Base-by-base conservation (phyloP, 2,329 filamentous ascomycete species). In the Neonectria magnoliae region DNA sequence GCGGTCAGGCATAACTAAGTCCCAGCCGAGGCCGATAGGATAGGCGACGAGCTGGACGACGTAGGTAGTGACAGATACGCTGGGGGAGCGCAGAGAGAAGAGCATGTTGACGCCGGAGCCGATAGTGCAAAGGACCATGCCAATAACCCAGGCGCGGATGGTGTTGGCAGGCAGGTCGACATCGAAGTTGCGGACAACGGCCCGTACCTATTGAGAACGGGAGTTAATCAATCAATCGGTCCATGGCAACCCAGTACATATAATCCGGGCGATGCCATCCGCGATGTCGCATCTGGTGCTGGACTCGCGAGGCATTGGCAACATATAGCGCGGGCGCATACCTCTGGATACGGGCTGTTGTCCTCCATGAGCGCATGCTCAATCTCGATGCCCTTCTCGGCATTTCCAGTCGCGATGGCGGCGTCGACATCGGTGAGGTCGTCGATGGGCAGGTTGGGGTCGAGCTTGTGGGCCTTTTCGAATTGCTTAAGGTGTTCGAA, bases 261-360 rank as follows among this genome's bases (percentile, higher is more conserved):
- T 27, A 20, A 27, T 36, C 31, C n/a, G 8, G 27, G n/a, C 27
- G 31, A 59, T 38, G 52, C 38, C 45, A 16, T 41, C 36, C 42
- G 60, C 57, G 29, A 57, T 13, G 16, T 63, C 4, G 48, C 48
- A 45, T 33, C 33, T 10, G 51, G 22, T 18, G 25, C 27, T 22
- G 11, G 3, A 6, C 22, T 25, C 38, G 42, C 38, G 42, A 27
- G 9, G 33, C 18, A 7, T 31, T 14, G 25, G 10, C 25, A n/a
- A 13, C 22, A 38, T 41, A 42, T 20, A 5, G 47, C 25, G 20
- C 22, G 38, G 42, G 56, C 36, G 48, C 81, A 69, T 76, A 89
- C 87, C 79, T 91, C 88, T 41, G 88, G 87, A 72, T 91, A 91
- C 2, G 89, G 89, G 52, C 88, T 91, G 75, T 91, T 88, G 62